These are phyloP conservation scores for Acorus gramineus DNA, from an alignment of 106 monocot species.

Conservation along the genomic window DNA sequence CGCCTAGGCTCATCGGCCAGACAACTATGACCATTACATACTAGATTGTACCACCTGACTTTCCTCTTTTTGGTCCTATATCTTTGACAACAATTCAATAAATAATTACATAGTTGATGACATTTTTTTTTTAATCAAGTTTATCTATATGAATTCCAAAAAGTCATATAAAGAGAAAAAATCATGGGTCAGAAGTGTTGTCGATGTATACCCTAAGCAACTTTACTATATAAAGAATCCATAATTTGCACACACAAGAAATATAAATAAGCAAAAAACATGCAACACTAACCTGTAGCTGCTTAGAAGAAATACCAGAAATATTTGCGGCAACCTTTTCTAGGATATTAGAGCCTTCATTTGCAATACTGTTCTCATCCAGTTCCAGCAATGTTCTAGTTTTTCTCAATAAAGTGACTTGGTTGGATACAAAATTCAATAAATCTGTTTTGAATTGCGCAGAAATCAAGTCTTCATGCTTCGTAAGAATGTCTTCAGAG, in stretches of 20 bases:
- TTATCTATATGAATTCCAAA: too few species aligned
- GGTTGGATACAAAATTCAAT: conserved; percentile 39
- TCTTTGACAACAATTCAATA: too few species aligned
- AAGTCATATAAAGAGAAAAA: background rate
- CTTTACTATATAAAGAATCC: too few species aligned
- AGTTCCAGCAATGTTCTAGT: conserved; percentile 45
- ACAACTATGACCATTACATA: too few species aligned
- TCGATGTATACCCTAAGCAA: too few species aligned
- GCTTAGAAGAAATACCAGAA: conserved; percentile 73
- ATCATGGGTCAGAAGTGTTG: background rate
- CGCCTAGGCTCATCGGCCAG: too few species aligned
- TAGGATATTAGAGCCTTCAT: conserved; percentile 14
- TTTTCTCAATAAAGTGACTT: conserved; percentile 21
- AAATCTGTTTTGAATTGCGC: conserved; percentile 45
- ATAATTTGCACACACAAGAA: too few species aligned
- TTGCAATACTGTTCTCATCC: conserved; percentile 31
- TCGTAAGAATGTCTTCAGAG: conserved; percentile 33
- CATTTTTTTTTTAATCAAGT: too few species aligned
- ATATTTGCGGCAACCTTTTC: conserved; percentile 55
- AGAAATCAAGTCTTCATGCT: conserved; percentile 66
- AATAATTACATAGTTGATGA: too few species aligned
- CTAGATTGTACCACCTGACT: too few species aligned
- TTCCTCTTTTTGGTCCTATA: too few species aligned
- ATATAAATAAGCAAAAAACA: too few species aligned
- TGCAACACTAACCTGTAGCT: conserved; percentile 53